Percentiles rank a stretch among this genome's conserved stretches.
phyloP scores from a whole-genome alignment of 495 filamentous ascomycete species.

The Hyaloscypha bicolor region DNA sequence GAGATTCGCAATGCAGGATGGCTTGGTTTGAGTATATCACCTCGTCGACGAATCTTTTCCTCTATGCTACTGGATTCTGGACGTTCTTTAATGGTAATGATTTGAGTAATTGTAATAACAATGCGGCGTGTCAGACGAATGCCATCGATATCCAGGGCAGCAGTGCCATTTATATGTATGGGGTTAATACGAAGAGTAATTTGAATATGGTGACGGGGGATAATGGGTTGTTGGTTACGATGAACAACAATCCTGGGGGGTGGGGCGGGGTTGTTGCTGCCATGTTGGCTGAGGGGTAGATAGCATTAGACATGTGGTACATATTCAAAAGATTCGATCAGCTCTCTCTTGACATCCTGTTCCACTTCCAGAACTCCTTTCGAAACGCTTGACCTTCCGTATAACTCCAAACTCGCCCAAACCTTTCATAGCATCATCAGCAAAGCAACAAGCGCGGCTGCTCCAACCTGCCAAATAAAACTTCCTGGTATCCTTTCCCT shows the following conservation, averaged over 20 bases:
- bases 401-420: not conserved
- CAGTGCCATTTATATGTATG: constrained; percentile 3
- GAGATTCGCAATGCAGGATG: constrained; percentile 51
- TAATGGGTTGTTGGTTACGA: not conserved
- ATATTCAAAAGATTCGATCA: too few species aligned
- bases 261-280: constrained; percentile 2
- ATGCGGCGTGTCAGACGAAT: constrained; percentile 5
- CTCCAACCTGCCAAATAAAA: not conserved
- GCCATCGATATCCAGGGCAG: not conserved
- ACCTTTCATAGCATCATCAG: constrained; percentile 1
- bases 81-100: constrained; percentile 62
- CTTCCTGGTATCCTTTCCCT: not conserved
- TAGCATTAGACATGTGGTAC: not conserved
- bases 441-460: not conserved
- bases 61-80: constrained; percentile 66
- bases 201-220: not conserved
- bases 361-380: too few species aligned
- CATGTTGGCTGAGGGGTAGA: not conserved
- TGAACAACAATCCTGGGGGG: constrained; percentile 9
- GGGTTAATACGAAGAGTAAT: not conserved
- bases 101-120: constrained; percentile 1
- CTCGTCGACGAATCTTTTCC: constrained; percentile 55
- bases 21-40: constrained; percentile 61
- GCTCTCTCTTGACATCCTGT: too few species aligned
- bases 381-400: not conserved